Conservation (phyloP, 1,284 basidiomycete genomes). For the Marasmius fiardii region DNA sequence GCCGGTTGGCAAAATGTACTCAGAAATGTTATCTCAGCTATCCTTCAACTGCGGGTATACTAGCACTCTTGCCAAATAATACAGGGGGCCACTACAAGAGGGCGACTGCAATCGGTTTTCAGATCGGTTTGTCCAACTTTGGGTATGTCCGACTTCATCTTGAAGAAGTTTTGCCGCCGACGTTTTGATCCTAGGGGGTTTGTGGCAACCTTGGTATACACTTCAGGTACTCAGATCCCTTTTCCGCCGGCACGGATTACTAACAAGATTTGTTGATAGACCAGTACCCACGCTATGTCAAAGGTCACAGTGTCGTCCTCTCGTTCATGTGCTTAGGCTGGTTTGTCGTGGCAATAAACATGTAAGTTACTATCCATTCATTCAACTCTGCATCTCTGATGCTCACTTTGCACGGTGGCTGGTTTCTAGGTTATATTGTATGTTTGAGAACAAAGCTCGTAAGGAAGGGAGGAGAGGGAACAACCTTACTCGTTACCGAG, state of each 20-base stretch:
- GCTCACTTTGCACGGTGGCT: no score
- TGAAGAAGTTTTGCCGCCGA: background rate
- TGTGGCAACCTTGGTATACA: conserved; percentile 57
- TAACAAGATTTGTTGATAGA: conserved; percentile 26
- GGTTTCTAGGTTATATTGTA: conserved; percentile 41
- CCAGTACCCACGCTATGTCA: conserved; percentile 49
- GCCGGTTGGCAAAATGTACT: background rate
- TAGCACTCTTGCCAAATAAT: conserved; percentile 61
- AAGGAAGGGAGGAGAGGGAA: conserved; percentile 45
- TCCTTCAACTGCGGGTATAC: conserved; percentile 51
- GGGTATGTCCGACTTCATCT: conserved; percentile 31
- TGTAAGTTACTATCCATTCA: conserved; percentile 35
- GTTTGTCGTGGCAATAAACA: conserved; percentile 48
- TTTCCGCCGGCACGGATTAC: background rate
- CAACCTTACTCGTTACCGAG: conserved; percentile 47
- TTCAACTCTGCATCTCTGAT: background rate
- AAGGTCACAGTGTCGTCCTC: conserved; percentile 51
- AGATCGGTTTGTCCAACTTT: conserved; percentile 50
- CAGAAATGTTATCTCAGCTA: conserved; percentile 31
- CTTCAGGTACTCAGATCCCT: conserved; percentile 31
- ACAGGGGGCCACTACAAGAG: conserved; percentile 60
- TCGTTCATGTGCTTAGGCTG: conserved; percentile 49
- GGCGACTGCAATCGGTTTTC: conserved; percentile 53
- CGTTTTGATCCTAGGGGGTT: conserved; percentile 39
- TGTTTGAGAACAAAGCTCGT: conserved; percentile 57